Base-by-base conservation (phyloP, 179 eudicot species). In the Camellia oleifera region DNA sequence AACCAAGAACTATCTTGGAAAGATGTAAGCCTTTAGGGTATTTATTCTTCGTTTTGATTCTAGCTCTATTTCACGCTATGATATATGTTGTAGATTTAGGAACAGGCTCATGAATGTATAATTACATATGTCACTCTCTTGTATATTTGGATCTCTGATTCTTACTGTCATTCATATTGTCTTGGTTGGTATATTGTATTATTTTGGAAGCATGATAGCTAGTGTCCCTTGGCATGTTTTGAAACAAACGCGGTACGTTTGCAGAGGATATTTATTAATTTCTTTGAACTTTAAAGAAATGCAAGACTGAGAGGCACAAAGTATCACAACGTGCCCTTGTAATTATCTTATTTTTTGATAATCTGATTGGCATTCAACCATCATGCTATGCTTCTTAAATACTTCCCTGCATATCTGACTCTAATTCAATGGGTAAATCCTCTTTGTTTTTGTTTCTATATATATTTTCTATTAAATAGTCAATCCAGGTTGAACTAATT, bases 171-270 rank as follows among this genome's bases (percentile, higher is more conserved):
- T 26, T 26, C 32, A 26, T 26, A 26, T 26, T 0, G 1, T 26
- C 32, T 26, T 26, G 32, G 32, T 26, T 26, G 32, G 32, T 26
- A 0, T 26, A 26, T 26, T 26, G 32, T 26, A 26, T 26, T 26
- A 0, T 26, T 26, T 26, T 26, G 26, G 26, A 0, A 23, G 26
- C 26, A 0, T 23, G 26, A 23, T 23, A 23, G 96, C 94, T 84
- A 93, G 93, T 15, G 89, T 90, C 65, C 88, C 92, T 69, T 89
- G 9, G 79, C 83, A 52, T 88, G 89, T 87, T 86, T 85, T 60
- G 91, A 84, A 69, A 54, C 94, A 14, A 79, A 86, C 77, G 57
- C 82, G 83, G 98, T 94, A 92, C 50, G 72, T 60, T 65, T 44
- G 7, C 56, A 48, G 17, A 10, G 52, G 5, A 52, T 18, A 10